Evolutionary conservation across 2,329 filamentous ascomycete genomes (phyloP).

Genomic region (Colletotrichum sp.): DNA sequence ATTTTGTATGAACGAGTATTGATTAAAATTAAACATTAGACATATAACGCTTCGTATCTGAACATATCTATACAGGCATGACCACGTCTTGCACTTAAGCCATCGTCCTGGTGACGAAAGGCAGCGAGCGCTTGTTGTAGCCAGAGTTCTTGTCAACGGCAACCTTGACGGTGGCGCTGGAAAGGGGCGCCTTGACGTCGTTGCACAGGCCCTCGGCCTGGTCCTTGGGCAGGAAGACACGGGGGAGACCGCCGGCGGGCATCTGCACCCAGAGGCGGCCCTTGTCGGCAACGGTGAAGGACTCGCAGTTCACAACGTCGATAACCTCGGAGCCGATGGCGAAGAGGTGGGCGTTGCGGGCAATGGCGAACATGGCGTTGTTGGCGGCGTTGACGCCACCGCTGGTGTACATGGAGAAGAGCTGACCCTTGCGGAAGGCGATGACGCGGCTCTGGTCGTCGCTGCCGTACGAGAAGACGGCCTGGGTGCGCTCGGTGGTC

Average conservation of each 20-base stretch:
- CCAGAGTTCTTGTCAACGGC: constrained; percentile 17
- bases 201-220: constrained; percentile 15
- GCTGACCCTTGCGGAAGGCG: constrained; percentile 19
- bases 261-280: constrained; percentile 19
- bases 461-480: constrained; percentile 10
- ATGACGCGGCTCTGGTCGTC: constrained; percentile 14
- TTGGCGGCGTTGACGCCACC: constrained; percentile 35
- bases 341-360: constrained; percentile 39
- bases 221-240: constrained; percentile 15
- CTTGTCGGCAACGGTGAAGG: constrained; percentile 8
- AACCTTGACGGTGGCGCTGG: constrained; percentile 12
- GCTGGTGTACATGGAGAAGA: constrained; percentile 41
- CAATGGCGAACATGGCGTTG: constrained; percentile 36
- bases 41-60: background rate
- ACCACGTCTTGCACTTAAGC: background rate
- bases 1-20: background rate
- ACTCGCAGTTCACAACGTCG: constrained; percentile 49
- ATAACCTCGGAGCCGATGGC: constrained; percentile 33
- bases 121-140: constrained; percentile 6
- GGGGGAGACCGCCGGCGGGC: constrained; percentile 15
- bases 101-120: background rate
- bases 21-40: background rate
- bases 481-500: constrained; percentile 5
- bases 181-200: constrained; percentile 7
- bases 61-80: background rate